phyloP scores from a whole-genome alignment of 2,329 filamentous ascomycete species.

The Incumbomyces lentus region DNA sequence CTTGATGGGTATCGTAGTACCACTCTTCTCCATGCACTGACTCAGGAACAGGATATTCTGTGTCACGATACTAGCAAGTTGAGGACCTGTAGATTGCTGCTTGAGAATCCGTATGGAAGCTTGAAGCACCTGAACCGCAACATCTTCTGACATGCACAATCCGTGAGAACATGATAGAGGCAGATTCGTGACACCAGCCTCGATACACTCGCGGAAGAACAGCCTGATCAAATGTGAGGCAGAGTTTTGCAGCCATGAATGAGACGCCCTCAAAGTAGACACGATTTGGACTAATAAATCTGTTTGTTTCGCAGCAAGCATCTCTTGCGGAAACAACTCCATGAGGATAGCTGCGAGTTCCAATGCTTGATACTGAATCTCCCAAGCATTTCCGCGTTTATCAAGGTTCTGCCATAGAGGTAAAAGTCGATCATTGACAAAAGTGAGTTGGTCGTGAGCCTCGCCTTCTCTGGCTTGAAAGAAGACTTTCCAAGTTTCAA shows the following conservation, averaged over 20 bases:
- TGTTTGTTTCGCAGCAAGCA: constrained; percentile 50
- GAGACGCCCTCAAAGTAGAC: constrained; percentile 59
- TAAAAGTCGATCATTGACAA: constrained; percentile 10
- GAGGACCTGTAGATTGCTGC: constrained; percentile 55
- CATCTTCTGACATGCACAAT: constrained; percentile 53
- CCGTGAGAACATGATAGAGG: constrained; percentile 62
- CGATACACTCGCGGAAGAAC: constrained; percentile 68
- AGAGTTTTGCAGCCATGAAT: constrained; percentile 65
- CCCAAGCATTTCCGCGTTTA: constrained; percentile 46
- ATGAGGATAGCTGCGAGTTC: constrained; percentile 59
- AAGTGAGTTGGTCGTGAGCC: constrained; percentile 38
- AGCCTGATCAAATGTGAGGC: constrained; percentile 62
- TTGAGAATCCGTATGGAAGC: constrained; percentile 51
- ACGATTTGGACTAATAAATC: constrained; percentile 63
- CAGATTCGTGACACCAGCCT: constrained; percentile 45
- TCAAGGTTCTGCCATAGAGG: constrained; percentile 2
- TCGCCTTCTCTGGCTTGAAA: constrained; percentile 59
- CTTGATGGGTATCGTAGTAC: constrained; percentile 36
- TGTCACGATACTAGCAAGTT: constrained; percentile 66
- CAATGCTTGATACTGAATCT: constrained; percentile 64
- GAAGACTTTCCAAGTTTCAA: constrained; percentile 75
- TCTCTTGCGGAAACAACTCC: constrained; percentile 52
- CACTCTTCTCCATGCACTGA: constrained; percentile 51
- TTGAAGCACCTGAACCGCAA: constrained; percentile 51
- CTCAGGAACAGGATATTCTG: constrained; percentile 78